Evolutionary conservation across 345 rosid genomes (phyloP), one percentile per base, ranked within the genome.

Genomic region (Sonneratia alba): DNA sequence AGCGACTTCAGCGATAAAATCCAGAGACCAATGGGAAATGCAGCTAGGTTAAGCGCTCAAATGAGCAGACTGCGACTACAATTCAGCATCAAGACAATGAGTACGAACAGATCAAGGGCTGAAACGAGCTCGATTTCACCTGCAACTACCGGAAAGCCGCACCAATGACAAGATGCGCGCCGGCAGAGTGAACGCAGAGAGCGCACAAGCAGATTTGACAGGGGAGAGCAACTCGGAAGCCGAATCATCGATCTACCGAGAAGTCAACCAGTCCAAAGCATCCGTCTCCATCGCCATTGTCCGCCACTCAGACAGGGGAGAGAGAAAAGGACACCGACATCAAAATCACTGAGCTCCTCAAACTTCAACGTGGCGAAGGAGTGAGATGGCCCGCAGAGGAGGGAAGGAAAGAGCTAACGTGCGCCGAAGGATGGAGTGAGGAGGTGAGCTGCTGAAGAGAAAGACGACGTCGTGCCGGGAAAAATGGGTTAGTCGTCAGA

Each of bases 21-120:
- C 36, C 22, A 43, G n/a, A n/a, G 3, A 45, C 16, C 38, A 68
- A 63, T 4, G 12, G 19, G 56, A 34, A 49, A 69, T 27, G 53
- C 72, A 3, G 22, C 72, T 14, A 71, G 47, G 21, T 38, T 32
- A 40, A 37, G 3, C 22, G 5, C 22, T 6, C 38, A 21, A 66
- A 38, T 14, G 59, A 49, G 40, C 10, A 27, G 42, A 64, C 21
- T 6, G 74, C 45, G 22, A 16, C 49, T 34, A 66, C 69, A 40
- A 59, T 49, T 8, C 15, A 13, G 15, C 59, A 51, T 14, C 1
- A 13, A 51, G 12, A 36, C 68, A 71, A 72, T 72, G 78, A 24
- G 65, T 70, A 77, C 70, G 75, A 37, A 65, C 66, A 70, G 75
- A 80, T 73, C 77, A 43, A 68, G 66, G 57, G 57, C 71, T 48